Base-by-base conservation (phyloP, 345 rosid species). In the Dovyalis caffra region DNA sequence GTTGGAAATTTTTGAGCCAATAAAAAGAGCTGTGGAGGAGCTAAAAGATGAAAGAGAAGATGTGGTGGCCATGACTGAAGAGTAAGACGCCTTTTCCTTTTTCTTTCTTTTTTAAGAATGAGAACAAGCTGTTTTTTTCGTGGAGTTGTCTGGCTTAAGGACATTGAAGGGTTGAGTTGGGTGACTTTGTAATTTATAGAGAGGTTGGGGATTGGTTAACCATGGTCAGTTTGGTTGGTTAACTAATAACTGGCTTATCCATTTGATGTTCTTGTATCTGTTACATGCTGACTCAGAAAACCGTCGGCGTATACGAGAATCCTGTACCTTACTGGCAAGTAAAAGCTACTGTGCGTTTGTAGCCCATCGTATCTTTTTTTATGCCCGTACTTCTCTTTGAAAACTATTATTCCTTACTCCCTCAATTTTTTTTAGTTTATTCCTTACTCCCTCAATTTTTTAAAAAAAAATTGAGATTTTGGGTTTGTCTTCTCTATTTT, bases 21-120 rank as follows among this genome's bases (percentile, higher is more conserved):
- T 28, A 28, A 78, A 80, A 34, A 43, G 76, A 63, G 70, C 43
- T 16, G 78, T 23, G 68, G 76, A 45, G 21, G 79, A 64, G 71
- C 69, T 11, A 76, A 77, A 35, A 33, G 76, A 69, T 28, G 82
- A 20, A 40, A 82, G 29, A 47, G 77, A 31, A 38, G 81, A 72
- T 53, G 83, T 29, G 66, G 74, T 73, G n/a, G 88, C 84, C 83
- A 80, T 80, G 56, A 1, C 8, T 12, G 66, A n/a, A n/a, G n/a
- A n/a, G n/a, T n/a, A n/a, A n/a, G n/a, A n/a, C n/a, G n/a, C n/a
- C n/a, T n/a, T n/a, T n/a, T n/a, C n/a, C n/a, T n/a, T n/a, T n/a
- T n/a, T n/a, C n/a, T n/a, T n/a, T n/a, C n/a, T n/a, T n/a, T n/a
- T n/a, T n/a, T n/a, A n/a, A n/a, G n/a, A n/a, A n/a, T n/a, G n/a